A percentile compares a stretch with the other conserved stretches of the same genome.
phyloP scores from a whole-genome alignment of 257 asterid genomes.

The Solanum chaucha region DNA sequence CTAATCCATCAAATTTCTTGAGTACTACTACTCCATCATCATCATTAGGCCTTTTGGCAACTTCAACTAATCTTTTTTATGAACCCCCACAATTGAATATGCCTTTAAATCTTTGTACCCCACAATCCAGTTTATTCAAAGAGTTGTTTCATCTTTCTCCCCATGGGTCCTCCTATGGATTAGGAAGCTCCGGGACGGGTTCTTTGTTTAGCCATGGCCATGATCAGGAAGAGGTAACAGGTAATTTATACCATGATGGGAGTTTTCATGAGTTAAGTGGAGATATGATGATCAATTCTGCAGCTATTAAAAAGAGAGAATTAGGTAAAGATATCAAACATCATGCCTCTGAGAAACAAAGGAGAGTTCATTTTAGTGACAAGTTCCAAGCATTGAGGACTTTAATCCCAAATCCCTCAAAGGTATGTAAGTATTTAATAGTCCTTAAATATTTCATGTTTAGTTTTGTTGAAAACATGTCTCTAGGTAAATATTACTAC shows the following conservation, averaged over 20 bases:
- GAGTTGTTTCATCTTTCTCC: constrained; percentile 70
- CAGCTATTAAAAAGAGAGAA: constrained; percentile 25
- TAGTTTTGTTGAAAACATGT: not conserved
- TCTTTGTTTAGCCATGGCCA: constrained; percentile 42
- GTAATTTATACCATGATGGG: constrained; percentile 33
- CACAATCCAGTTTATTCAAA: constrained; percentile 63
- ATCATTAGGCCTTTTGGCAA: constrained; percentile 47
- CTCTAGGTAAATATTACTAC: not conserved
- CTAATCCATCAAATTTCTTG: constrained; percentile 8
- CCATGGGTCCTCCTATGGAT: constrained; percentile 21
- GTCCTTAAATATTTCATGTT: not conserved
- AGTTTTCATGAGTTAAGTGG: constrained; percentile 55
- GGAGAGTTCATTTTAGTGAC: constrained; percentile 60
- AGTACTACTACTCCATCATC: constrained; percentile 23
- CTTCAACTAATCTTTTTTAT: constrained; percentile 23
- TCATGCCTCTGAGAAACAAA: constrained; percentile 65
- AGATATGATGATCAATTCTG: constrained; percentile 34
- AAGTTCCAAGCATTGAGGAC: constrained; percentile 42
- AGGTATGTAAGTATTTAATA: constrained; percentile 30
- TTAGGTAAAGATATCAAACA: constrained; percentile 50
- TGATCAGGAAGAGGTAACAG: constrained; percentile 36
- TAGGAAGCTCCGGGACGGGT: constrained; percentile 18
- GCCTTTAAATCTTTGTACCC: constrained; percentile 48
- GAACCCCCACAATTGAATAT: constrained; percentile 42
- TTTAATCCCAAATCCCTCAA: constrained; percentile 60